Conservation (phyloP, 1,284 basidiomycete species). For the Hortiboletus rubellus region DNA sequence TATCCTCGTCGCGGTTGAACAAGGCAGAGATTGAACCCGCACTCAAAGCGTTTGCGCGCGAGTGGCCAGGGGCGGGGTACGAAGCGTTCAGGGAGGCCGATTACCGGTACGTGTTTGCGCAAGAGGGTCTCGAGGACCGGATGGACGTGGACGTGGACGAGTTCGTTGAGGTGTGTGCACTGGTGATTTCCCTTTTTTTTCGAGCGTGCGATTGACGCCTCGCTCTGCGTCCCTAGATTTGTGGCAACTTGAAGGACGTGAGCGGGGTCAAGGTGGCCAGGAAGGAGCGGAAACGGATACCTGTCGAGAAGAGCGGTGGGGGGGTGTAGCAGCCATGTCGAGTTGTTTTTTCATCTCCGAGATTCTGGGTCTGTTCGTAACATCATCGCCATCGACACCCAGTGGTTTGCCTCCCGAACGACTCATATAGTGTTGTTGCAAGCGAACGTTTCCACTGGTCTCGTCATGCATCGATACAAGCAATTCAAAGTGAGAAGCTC, state of each 20-base stretch:
- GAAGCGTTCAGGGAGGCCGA: conserved; percentile 56
- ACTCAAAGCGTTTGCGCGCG: conserved; percentile 38
- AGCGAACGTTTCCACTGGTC: too few species aligned
- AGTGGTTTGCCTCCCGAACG: too few species aligned
- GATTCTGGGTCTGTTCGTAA: too few species aligned
- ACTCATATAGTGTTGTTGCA: too few species aligned
- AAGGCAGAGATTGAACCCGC: conserved; percentile 40
- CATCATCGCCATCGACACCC: too few species aligned
- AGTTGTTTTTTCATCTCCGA: too few species aligned
- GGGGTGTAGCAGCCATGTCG: conserved; percentile 52
- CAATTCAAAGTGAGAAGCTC: too few species aligned
- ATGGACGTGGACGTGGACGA: conserved; percentile 70
- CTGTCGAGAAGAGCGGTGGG: conserved; percentile 85
- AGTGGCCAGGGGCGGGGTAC: conserved; percentile 52
- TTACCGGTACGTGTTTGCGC: conserved; percentile 71
- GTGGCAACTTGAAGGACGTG: conserved; percentile 77
- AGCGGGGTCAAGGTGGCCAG: conserved; percentile 43
- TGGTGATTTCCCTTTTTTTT: too few species aligned
- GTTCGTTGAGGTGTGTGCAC: conserved; percentile 68
- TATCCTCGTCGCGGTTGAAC: conserved; percentile 10
- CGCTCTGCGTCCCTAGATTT: conserved; percentile 52
- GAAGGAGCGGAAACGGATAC: conserved; percentile 60
- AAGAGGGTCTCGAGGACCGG: conserved; percentile 65
- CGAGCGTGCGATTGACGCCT: neutral
- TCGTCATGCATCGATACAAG: too few species aligned